Base-by-base conservation (phyloP, 257 asterid genomes). In the Galeopsis tetrahit region DNA sequence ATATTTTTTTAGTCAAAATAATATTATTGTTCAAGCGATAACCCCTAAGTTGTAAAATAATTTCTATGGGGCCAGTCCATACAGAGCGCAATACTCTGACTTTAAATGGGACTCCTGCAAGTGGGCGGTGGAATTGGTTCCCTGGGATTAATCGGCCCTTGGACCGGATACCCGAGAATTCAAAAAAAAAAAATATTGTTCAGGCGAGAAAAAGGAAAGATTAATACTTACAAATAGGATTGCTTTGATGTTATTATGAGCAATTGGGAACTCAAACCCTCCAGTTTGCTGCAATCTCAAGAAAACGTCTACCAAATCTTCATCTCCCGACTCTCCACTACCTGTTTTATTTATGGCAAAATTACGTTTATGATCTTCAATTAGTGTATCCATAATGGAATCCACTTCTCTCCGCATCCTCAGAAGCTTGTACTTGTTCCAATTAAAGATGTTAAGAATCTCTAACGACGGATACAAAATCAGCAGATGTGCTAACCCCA, bases 201-300 rank as follows among this genome's bases (percentile, higher is more conserved):
- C n/a, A n/a, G n/a, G n/a, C n/a, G n/a, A n/a, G 36, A 2, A 75
- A 39, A 39, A 6, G n/a, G n/a, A n/a, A n/a, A n/a, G n/a, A n/a
- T n/a, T 39, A 39, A 39, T 39, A 9, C 80, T 75, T 61, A 75
- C 80, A 42, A 28, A 71, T 15, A 70, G 2, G 39, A 77, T 59
- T 1, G 74, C 81, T 65, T 77, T 77, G 34, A 77, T 77, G 70
- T 77, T 71, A 52, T 77, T 69, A 21, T 77, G 35, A 17, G 6
- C 42, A 1, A 77, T 70, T 0, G 73, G 77, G 40, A 70, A 56
- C 7, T 64, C 15, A 2, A 77, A 55, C 56, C 57, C 77, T 11
- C 73, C 81, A 4, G 15, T 58, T 6, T 49, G 70, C 55, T 69
- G 15, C 8, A 76, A 5, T 35, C 80, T 40, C n/a, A 76, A 31